Conservation (phyloP, 1,139 yeast genomes). For the Geotrichum australiense region DNA sequence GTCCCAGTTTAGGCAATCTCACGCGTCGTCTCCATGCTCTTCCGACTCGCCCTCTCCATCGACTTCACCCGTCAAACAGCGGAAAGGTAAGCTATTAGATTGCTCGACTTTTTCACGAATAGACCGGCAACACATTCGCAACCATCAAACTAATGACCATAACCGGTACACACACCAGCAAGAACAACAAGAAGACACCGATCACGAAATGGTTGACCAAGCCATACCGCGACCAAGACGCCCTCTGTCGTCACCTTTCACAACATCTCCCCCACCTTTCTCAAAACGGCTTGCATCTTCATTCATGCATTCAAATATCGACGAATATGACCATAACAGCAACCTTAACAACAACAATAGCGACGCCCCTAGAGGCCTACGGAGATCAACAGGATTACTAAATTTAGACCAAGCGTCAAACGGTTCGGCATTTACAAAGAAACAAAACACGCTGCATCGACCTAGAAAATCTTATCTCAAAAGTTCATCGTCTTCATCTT, state of each 20-base stretch:
- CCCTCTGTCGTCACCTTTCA: constrained; percentile 10
- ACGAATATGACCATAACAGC: too few species aligned
- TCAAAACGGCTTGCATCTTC: constrained; percentile 15
- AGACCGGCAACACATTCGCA: neutral
- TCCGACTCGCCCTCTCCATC: constrained; percentile 14
- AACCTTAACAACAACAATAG: too few species aligned
- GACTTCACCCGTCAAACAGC: constrained; percentile 12
- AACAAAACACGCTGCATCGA: constrained; percentile 9
- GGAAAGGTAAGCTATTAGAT: constrained; percentile 7
- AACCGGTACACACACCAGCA: constrained; percentile 1
- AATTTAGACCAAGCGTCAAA: constrained; percentile 37
- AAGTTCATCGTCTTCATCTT: constrained; percentile 13
- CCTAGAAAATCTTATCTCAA: constrained; percentile 10
- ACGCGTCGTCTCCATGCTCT: constrained; percentile 13
- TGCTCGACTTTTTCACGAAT: constrained; percentile 4
- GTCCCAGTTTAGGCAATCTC: constrained; percentile 11
- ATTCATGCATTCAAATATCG: constrained; percentile 4
- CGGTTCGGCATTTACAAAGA: constrained; percentile 22
- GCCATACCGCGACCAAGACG: constrained; percentile 5
- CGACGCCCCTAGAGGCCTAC: constrained; percentile 24
- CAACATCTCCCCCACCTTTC: constrained; percentile 1
- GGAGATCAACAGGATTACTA: constrained; percentile 37
- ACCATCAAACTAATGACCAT: constrained; percentile 3
- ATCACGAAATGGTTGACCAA: constrained; percentile 11
- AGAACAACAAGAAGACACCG: constrained; percentile 4